Evolutionary conservation across 305 asterid genomes (phyloP).

Genomic region (Fraxinus velutina): DNA sequence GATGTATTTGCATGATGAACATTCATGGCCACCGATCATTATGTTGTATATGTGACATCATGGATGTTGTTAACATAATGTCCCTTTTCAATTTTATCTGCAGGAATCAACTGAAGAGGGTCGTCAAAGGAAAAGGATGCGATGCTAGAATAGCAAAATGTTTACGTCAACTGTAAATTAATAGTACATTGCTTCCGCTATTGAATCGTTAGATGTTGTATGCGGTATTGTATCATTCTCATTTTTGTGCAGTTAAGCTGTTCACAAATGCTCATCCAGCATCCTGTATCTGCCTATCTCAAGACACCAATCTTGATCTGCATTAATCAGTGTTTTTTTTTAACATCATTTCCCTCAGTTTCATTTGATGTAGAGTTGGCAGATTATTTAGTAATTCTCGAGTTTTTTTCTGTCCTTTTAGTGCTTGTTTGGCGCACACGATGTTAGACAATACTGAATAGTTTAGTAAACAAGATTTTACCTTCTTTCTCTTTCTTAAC

Average conservation of each 20-base stretch:
- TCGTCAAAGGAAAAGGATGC: constrained; percentile 52
- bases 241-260: neutral
- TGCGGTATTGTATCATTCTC: constrained; percentile 9
- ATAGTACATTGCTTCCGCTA: neutral
- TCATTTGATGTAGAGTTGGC: neutral
- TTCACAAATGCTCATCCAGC: neutral
- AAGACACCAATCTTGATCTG: neutral
- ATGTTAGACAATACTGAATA: too few relatives aligned
- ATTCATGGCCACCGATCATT: neutral
- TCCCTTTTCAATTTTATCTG: constrained; percentile 18
- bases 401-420: neutral
- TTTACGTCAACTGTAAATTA: constrained; percentile 48
- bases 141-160: constrained; percentile 39
- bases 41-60: neutral
- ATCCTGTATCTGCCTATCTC: neutral
- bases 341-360: neutral
- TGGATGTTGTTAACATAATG: neutral
- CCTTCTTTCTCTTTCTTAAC: neutral
- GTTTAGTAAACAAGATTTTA: neutral
- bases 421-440: neutral
- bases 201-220: constrained; percentile 25
- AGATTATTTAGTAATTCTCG: neutral
- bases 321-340: neutral
- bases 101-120: constrained; percentile 66
- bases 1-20: neutral